Conservation (phyloP, 1,284 basidiomycete species). For the Cystobasidium pallidum region DNA sequence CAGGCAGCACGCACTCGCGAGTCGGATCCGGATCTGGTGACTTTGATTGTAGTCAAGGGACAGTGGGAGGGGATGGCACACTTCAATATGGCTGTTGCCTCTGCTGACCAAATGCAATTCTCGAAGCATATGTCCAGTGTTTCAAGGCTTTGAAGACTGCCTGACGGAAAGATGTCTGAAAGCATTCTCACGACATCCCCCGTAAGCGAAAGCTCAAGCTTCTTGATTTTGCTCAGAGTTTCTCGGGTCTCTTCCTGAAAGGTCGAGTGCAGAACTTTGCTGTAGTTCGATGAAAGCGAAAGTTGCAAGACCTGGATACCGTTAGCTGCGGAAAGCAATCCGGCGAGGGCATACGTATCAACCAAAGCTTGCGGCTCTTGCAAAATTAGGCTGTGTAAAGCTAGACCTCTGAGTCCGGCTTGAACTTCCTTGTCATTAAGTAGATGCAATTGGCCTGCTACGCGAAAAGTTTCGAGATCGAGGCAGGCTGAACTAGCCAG, state of each 20-base stretch:
- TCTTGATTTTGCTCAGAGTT: conserved; percentile 6
- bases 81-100: background rate
- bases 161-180: background rate
- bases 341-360: conserved; percentile 14
- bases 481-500: background rate
- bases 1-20: background rate
- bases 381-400: background rate
- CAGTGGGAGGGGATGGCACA: background rate
- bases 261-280: background rate
- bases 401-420: background rate
- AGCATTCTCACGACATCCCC: background rate
- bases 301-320: conserved; percentile 1
- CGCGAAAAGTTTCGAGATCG: background rate
- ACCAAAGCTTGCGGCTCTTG: background rate
- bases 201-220: background rate
- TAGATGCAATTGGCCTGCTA: background rate
- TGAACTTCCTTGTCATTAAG: conserved; percentile 1
- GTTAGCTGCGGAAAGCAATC: background rate
- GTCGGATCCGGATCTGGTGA: background rate
- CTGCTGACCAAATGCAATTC: background rate
- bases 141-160: background rate
- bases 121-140: conserved; percentile 7
- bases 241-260: background rate
- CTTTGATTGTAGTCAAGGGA: background rate
- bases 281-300: background rate